Conservation (phyloP, 169 alveolate genomes). For the Eimeria nieschulzi region DNA sequence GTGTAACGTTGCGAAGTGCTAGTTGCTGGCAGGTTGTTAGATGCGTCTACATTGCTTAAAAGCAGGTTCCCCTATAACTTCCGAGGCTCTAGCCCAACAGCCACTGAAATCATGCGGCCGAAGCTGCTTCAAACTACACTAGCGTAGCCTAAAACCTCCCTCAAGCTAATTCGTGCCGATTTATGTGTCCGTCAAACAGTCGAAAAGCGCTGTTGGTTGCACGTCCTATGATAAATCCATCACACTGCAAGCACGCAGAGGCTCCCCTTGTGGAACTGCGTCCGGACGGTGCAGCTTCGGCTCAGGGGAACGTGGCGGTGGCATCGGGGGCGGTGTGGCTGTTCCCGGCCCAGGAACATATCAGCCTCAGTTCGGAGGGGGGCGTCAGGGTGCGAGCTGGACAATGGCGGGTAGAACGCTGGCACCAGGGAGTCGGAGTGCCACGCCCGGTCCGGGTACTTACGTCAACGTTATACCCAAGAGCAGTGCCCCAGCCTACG, state of each 20-base stretch:
- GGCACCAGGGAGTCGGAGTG: neutral
- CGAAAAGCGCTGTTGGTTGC: neutral
- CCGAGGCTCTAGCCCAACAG: too few relatives aligned
- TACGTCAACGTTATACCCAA: neutral
- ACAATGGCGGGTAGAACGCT: neutral
- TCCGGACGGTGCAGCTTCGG: neutral
- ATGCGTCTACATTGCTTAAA: neutral
- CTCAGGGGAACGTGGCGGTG: neutral
- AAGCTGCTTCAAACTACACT: too few relatives aligned
- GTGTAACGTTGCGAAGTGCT: neutral
- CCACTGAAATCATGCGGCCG: too few relatives aligned
- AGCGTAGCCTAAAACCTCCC: neutral
- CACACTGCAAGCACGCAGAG: neutral
- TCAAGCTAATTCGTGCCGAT: neutral
- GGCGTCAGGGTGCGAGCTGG: neutral
- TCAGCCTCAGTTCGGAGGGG: neutral
- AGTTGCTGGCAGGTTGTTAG: neutral
- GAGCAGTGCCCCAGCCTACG: conserved; percentile 45
- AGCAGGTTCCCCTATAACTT: too few relatives aligned
- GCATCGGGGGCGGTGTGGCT: neutral
- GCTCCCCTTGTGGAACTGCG: neutral
- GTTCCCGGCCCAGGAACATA: neutral
- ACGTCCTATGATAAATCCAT: neutral
- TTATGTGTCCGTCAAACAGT: neutral
- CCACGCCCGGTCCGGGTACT: conserved; percentile 55